phyloP scores from a whole-genome alignment of 176 grass and related monocot species.

The Pontederia paniculata region DNA sequence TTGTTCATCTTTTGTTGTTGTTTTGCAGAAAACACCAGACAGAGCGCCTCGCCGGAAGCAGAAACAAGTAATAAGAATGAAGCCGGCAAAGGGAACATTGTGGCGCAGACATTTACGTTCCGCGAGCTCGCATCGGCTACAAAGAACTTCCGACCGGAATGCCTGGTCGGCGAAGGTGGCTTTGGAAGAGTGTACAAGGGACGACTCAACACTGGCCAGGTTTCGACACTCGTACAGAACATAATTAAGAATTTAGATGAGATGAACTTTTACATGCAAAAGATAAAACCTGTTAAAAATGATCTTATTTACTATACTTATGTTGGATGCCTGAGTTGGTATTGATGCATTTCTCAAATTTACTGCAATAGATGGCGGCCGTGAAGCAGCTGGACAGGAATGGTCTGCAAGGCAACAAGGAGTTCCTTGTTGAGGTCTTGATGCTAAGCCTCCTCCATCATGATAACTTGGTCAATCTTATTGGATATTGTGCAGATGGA shows the following conservation, averaged over 20 bases:
- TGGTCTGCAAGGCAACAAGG: constrained; percentile 60
- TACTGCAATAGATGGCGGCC: constrained; percentile 46
- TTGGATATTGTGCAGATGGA: constrained; percentile 81
- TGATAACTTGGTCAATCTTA: constrained; percentile 72
- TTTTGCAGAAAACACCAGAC: constrained; percentile 23
- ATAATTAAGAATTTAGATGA: too few relatives aligned
- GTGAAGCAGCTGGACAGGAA: constrained; percentile 83
- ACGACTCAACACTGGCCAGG: constrained; percentile 43
- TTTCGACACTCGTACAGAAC: constrained; percentile 19
- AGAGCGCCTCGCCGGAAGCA: constrained; percentile 23
- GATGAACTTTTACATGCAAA: too few relatives aligned
- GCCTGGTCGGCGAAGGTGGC: constrained; percentile 65
- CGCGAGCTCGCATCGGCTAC: constrained; percentile 67
- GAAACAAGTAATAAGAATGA: constrained; percentile 14
- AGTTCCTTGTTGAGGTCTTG: constrained; percentile 79
- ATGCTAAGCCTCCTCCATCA: constrained; percentile 77
- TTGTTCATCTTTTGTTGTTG: constrained; percentile 8
- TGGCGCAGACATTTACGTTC: constrained; percentile 57
- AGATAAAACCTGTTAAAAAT: too few relatives aligned
- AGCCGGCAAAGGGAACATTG: constrained; percentile 24
- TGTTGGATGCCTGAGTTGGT: neutral
- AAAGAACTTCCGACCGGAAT: constrained; percentile 46
- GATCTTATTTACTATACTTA: neutral
- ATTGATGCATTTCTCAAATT: constrained; percentile 6
- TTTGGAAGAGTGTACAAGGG: constrained; percentile 96